Conservation (phyloP, 208 protist species). For the Leptomonas seymouri region DNA sequence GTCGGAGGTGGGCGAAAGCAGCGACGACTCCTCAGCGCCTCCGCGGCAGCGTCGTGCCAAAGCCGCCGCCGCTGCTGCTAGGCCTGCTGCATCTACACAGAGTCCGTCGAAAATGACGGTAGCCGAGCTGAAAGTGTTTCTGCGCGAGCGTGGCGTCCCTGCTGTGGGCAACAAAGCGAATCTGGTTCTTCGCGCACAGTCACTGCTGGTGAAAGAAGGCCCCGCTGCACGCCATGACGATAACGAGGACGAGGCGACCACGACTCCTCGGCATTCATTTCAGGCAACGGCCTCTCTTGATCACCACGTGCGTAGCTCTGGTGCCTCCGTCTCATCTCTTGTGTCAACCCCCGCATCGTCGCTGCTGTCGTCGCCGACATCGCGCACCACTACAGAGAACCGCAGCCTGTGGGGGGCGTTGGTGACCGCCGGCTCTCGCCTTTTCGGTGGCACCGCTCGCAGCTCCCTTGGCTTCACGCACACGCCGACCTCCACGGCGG, state of each 20-base stretch:
- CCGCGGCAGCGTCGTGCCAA: slow-evolving; percentile 5
- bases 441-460: slow-evolving; percentile 30
- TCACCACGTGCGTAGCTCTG: not conserved
- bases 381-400: slow-evolving; percentile 19
- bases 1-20: slow-evolving; percentile 19
- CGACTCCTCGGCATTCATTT: not conserved
- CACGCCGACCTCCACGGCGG: not conserved
- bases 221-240: not conserved
- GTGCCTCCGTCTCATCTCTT: not conserved
- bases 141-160: slow-evolving; percentile 46
- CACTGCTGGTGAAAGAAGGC: slow-evolving; percentile 1
- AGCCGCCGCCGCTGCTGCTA: not conserved
- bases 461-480: slow-evolving; percentile 17
- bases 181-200: slow-evolving; percentile 49
- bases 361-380: slow-evolving; percentile 9
- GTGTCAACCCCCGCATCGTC: not conserved
- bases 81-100: not conserved
- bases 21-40: slow-evolving; percentile 15
- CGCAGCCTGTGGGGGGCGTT: slow-evolving; percentile 49
- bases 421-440: slow-evolving; percentile 42
- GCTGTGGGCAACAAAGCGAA: slow-evolving; percentile 51
- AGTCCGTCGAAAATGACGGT: slow-evolving; percentile 38
- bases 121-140: slow-evolving; percentile 30
- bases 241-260: not conserved
- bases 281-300: not conserved